Base-by-base conservation (phyloP, 176 grass and related monocot species). In the Zea luxurians region DNA sequence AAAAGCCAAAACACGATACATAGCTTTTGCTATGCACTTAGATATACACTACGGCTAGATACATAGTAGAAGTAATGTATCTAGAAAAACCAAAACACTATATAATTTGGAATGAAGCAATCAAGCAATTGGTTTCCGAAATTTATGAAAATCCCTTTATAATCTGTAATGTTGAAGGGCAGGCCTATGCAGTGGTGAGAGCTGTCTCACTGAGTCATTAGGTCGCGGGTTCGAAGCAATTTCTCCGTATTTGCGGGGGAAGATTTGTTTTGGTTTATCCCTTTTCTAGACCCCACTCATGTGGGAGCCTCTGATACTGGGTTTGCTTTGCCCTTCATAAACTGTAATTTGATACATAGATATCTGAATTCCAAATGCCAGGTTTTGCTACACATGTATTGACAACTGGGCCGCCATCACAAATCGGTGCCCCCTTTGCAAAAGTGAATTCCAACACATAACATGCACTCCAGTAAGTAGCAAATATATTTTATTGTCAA, bases 351-450 rank as follows among this genome's bases (percentile, higher is more conserved):
- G 44, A 71, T 53, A 54, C 76, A 69, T 83, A 38, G 8, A 79
- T 58, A 61, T 55, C 73, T 63, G 67, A 57, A 75, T 87, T 52
- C 42, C 13, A 41, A 53, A 77, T 60, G 37, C 27, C 70, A 97
- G 94, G 89, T 97, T 97, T 84, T 97, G 94, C 69, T 97, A 91
- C 92, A 83, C 87, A 71, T 97, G 94, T 74, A 90, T 97, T 59
- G 94, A 97, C 77, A 93, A 98, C 61, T 98, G 95, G 95, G 75
- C 95, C 80, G 84, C 89, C 73, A 94, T 94, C 78, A 90, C 89
- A 83, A 98, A 92, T 73, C 89, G 83, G 49, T 98, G 95, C 42
- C 95, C 95, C 13, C 83, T 94, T 64, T 98, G 95, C 87, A 94
- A 92, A 85, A 88, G 60, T 74, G 78, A 92, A 83, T 98, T 98